Conservation (phyloP, 768 basidiomycete species). For the Phlegmacium glaucopus region DNA sequence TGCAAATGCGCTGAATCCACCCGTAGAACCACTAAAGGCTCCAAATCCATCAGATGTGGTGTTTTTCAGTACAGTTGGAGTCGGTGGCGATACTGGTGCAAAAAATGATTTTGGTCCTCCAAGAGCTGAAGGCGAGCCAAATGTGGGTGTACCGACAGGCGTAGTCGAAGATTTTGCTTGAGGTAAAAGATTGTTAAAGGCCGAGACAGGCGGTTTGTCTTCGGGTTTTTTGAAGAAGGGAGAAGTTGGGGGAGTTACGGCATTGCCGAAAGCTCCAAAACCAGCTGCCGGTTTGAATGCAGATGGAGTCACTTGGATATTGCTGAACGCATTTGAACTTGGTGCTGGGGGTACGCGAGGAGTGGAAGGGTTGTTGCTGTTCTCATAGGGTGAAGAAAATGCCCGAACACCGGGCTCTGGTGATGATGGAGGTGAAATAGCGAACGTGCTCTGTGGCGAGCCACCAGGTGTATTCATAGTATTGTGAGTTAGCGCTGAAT, state of each 20-base stretch:
- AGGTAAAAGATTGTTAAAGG: conserved; percentile 28
- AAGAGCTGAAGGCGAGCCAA: conserved; percentile 37
- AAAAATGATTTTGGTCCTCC: conserved; percentile 31
- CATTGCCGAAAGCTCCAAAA: conserved; percentile 47
- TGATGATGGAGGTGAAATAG: conserved; percentile 22
- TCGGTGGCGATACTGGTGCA: conserved; percentile 19
- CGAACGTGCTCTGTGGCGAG: conserved; percentile 3
- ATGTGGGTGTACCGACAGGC: conserved; percentile 27
- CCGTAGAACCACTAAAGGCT: conserved; percentile 43
- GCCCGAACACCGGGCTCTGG: conserved; percentile 17
- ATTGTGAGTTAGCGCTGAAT: neutral
- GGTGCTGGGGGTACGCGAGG: conserved; percentile 3
- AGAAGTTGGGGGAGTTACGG: conserved; percentile 37
- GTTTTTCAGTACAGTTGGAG: conserved; percentile 24
- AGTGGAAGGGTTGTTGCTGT: conserved; percentile 10
- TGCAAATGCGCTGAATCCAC: conserved; percentile 40
- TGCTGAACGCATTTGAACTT: conserved; percentile 28
- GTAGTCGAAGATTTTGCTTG: conserved; percentile 18
- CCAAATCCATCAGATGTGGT: conserved; percentile 43
- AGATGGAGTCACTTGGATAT: conserved; percentile 24
- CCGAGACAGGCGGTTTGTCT: conserved; percentile 33
- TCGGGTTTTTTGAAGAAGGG: conserved; percentile 49
- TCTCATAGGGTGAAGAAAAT: conserved; percentile 3
- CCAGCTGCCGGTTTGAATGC: conserved; percentile 37
- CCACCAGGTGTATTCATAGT: conserved; percentile 5